Conservation (phyloP, 2,329 filamentous ascomycete species). For the Aureobasidium uvarum region DNA sequence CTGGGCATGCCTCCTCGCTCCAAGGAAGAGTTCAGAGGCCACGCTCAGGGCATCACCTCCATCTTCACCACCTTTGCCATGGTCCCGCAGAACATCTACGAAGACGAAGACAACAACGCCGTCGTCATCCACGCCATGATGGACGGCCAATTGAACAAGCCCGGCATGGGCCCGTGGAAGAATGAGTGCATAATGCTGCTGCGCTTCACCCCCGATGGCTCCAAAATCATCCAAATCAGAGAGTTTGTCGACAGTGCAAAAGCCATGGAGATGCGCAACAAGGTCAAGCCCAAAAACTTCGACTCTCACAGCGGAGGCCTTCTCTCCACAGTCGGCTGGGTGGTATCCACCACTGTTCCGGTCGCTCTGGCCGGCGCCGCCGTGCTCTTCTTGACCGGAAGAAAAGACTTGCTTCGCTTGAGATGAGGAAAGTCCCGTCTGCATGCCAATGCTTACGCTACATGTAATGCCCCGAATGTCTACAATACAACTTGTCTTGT, state of each 20-base stretch:
- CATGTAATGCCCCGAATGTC: constrained; percentile 15
- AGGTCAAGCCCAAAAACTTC: constrained; percentile 40
- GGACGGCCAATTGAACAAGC: constrained; percentile 32
- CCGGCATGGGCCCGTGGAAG: constrained; percentile 30
- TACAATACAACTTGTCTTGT: constrained; percentile 11
- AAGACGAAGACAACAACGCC: constrained; percentile 38
- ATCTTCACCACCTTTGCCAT: constrained; percentile 46
- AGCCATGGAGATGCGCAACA: constrained; percentile 39
- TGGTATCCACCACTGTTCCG: constrained; percentile 4
- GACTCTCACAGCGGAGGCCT: constrained; percentile 1
- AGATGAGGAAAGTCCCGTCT: neutral
- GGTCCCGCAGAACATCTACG: constrained; percentile 40
- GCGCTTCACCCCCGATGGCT: constrained; percentile 28
- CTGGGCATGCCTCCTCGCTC: constrained; percentile 42
- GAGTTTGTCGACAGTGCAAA: constrained; percentile 48
- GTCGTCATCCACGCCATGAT: constrained; percentile 44
- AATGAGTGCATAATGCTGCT: constrained; percentile 33
- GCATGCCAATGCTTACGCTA: constrained; percentile 13
- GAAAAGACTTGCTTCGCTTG: constrained; percentile 11
- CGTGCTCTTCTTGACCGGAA: constrained; percentile 21
- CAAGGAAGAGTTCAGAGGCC: constrained; percentile 41
- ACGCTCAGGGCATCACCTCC: constrained; percentile 45
- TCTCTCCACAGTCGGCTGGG: constrained; percentile 6
- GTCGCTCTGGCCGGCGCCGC: constrained; percentile 22
- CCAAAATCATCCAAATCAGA: constrained; percentile 33